Evolutionary conservation across 371 early-diverging fungal genomes (phyloP).

Genomic region (Syncephalastrum sp.): DNA sequence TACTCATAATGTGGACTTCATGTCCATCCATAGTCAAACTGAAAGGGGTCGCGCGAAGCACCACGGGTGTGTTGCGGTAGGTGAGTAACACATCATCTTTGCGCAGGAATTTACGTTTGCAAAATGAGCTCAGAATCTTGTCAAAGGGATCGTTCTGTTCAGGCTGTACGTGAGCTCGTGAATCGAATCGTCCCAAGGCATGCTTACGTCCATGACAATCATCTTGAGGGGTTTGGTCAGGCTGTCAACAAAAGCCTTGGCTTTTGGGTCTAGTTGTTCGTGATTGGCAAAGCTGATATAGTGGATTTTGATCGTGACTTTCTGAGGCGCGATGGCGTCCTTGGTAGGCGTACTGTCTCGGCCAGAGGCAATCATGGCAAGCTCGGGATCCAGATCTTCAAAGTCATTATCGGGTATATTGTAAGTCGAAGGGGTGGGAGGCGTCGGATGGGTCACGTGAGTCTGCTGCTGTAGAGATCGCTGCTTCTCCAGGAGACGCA

Average conservation of each 20-base stretch:
- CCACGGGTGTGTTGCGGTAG: slow-evolving; percentile 32
- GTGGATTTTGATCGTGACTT: slow-evolving; percentile 31
- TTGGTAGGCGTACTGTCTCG: no score
- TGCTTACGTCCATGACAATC: slow-evolving; percentile 37
- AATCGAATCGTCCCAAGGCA: not conserved
- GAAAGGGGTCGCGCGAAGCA: slow-evolving; percentile 36
- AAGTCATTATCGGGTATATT: slow-evolving; percentile 4
- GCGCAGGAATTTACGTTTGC: slow-evolving; percentile 23
- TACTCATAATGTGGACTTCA: slow-evolving; percentile 1
- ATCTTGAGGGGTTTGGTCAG: slow-evolving; percentile 30
- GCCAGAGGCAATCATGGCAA: slow-evolving; percentile 12
- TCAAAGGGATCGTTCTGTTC: slow-evolving; percentile 36
- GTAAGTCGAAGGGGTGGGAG: no score
- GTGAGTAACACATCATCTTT: slow-evolving; percentile 29
- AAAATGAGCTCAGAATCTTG: slow-evolving; percentile 23
- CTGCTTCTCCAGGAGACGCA: no score
- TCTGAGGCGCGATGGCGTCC: slow-evolving; percentile 12
- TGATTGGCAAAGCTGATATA: slow-evolving; percentile 14
- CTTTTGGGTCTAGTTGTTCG: not conserved
- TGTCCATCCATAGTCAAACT: slow-evolving; percentile 30
- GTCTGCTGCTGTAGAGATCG: no score
- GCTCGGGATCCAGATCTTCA: slow-evolving; percentile 42
- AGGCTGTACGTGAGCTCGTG: not conserved
- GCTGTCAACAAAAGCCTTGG: slow-evolving; percentile 5
- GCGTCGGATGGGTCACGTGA: no score